phyloP scores from a whole-genome alignment of 768 basidiomycete genomes.

The Cystofilobasidium bisporidii region DNA sequence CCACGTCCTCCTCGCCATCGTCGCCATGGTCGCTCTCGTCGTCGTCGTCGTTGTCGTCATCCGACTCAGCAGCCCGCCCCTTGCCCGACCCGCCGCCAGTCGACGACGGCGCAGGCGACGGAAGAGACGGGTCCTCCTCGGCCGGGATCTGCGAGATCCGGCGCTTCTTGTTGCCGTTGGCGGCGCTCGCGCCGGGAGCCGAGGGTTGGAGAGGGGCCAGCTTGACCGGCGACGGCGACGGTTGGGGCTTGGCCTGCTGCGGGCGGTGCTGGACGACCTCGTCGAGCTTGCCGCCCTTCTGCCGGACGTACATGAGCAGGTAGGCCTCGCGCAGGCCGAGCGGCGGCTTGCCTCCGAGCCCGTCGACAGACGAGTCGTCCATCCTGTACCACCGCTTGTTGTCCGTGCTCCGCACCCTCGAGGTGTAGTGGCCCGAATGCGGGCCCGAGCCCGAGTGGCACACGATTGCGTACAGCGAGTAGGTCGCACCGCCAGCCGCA shows the following conservation, averaged over 20 bases:
- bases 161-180: too few relatives aligned
- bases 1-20: too few relatives aligned
- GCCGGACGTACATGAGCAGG: conserved; percentile 79
- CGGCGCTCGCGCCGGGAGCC: too few relatives aligned
- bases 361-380: conserved; percentile 74
- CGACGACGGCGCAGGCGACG: background rate
- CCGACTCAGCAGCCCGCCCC: too few relatives aligned
- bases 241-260: background rate
- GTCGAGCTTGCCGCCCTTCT: conserved; percentile 64
- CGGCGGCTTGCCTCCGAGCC: conserved; percentile 42
- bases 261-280: conserved; percentile 45
- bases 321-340: conserved; percentile 72
- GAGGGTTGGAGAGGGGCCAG: too few relatives aligned
- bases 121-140: background rate
- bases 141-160: background rate
- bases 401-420: conserved; percentile 61
- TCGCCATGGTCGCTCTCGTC: too few relatives aligned
- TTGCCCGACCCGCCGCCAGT: too few relatives aligned
- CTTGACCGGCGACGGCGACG: background rate
- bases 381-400: conserved; percentile 72
- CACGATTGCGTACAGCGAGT: conserved; percentile 82
- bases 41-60: too few relatives aligned
- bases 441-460: conserved; percentile 87
- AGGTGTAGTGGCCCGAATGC: conserved; percentile 91
- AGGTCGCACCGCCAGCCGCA: conserved; percentile 48